phyloP scores from a whole-genome alignment of 495 filamentous ascomycete species.

The Apiosordaria backusii region DNA sequence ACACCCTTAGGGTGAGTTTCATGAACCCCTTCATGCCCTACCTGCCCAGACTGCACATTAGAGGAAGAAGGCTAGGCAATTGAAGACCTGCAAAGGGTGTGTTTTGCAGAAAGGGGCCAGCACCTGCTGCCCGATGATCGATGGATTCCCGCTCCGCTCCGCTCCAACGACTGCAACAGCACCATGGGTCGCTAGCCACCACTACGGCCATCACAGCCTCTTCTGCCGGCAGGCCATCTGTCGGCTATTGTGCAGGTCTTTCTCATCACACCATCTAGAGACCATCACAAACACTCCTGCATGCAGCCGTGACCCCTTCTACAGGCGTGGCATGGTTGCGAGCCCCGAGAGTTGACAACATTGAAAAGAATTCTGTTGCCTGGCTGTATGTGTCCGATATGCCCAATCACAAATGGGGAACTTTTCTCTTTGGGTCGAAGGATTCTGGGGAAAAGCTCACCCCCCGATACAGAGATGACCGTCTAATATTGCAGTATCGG shows the following conservation, averaged over 20 bases:
- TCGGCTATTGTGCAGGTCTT: neutral
- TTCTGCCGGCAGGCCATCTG: neutral
- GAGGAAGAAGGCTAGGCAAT: neutral
- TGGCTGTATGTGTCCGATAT: constrained; percentile 5
- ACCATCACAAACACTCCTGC: constrained; percentile 7
- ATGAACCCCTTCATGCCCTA: neutral
- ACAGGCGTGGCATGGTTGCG: neutral
- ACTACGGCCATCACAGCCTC: neutral
- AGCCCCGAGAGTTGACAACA: neutral
- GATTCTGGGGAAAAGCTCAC: neutral
- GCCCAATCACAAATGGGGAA: constrained; percentile 7
- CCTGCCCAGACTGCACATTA: neutral
- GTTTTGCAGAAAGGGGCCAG: neutral
- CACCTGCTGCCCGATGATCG: neutral
- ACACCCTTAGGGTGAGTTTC: neutral
- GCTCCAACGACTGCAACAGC: neutral
- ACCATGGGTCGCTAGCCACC: neutral
- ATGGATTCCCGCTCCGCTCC: neutral
- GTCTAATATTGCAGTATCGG: neutral
- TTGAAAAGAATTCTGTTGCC: constrained; percentile 19
- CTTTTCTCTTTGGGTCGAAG: neutral
- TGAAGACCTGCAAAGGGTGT: neutral
- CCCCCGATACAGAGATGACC: neutral
- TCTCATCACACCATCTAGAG: neutral
- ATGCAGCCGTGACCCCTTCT: constrained; percentile 3